phyloP scores from a whole-genome alignment of 768 basidiomycete species.

The Neoboletus subvelutipes region DNA sequence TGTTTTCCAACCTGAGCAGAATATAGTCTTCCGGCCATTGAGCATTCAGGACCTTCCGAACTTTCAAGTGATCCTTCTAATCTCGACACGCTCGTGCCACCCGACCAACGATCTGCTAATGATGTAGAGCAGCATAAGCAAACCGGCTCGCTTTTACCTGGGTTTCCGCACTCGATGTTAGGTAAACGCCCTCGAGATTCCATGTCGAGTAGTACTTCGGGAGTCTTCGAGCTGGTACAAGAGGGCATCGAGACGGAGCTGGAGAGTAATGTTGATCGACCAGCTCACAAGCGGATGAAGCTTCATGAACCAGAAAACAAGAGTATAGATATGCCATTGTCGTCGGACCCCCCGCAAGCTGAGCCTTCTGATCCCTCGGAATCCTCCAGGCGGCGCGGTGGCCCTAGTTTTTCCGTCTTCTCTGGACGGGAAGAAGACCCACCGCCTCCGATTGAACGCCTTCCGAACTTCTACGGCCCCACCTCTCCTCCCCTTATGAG shows the following conservation, averaged over 20 bases:
- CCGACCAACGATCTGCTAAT: slow-evolving; percentile 8
- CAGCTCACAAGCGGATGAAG: slow-evolving; percentile 54
- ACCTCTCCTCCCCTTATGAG: slow-evolving; percentile 40
- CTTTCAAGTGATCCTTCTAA: slow-evolving; percentile 22
- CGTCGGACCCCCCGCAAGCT: slow-evolving; percentile 13
- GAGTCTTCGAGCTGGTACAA: slow-evolving; percentile 42
- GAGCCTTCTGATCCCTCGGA: slow-evolving; percentile 15
- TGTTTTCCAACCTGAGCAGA: slow-evolving; percentile 13
- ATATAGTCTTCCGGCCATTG: slow-evolving; percentile 21
- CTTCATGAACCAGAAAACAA: slow-evolving; percentile 29
- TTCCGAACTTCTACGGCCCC: slow-evolving; percentile 51
- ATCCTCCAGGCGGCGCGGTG: slow-evolving; percentile 25
- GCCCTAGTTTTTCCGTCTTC: slow-evolving; percentile 49
- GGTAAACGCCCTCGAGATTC: slow-evolving; percentile 69
- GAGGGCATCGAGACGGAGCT: slow-evolving; percentile 41
- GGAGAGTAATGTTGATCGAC: slow-evolving; percentile 40
- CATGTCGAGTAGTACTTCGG: slow-evolving; percentile 42
- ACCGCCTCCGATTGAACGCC: slow-evolving; percentile 50
- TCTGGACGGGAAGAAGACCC: slow-evolving; percentile 43
- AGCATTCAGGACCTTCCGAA: slow-evolving; percentile 19
- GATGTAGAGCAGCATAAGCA: slow-evolving; percentile 15
- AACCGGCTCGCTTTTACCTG: slow-evolving; percentile 30
- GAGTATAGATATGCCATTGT: slow-evolving; percentile 13
- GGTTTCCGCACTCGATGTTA: slow-evolving; percentile 46
- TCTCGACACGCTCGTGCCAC: slow-evolving; percentile 13